Evolutionary conservation across 805 yeast genomes (phyloP), one percentile per base, ranked within the genome.

Genomic region (Komagataella populi): DNA sequence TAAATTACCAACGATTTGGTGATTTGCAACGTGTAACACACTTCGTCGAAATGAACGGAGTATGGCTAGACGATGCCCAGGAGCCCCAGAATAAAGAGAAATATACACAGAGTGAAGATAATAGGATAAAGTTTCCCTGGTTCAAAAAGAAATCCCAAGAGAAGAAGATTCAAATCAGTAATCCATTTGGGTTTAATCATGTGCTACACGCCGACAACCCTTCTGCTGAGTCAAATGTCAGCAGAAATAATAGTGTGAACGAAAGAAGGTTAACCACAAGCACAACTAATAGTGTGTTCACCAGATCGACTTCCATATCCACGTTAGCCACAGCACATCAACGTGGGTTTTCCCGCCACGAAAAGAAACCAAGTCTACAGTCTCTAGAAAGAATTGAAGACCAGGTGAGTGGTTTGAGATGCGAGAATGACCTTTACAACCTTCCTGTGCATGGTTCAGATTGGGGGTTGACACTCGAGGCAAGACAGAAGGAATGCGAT

Each of bases 111-210:
- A 23, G 20, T 5, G 20, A 44, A 14, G 10, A 22, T 6, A 47
- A n/a, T n/a, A 20, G 18, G 18, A 47, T 23, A 12, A n/a, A 23
- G 16, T 23, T 47, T 20, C 14, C 39, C 18, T 43, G 49, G 44
- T 17, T 47, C 23, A 44, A 43, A 20, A 18, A 44, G 10, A 44
- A 30, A 20, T 3, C 46, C 51, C 30, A 47, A 52, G 49, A 22
- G 3, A 43, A 17, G 14, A 24, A 45, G 18, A 20, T 23, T 6
- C 23, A 30, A 23, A 65, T 67, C 23, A 60, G 67, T 47, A 60
- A 68, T 6, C 70, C 71, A 3, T 63, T 61, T 36, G 63, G 57
- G 0, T 66, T 66, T 55, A 56, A 56, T 45, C 71, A 67, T 50
- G 57, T 66, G 18, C 58, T 69, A 2, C 70, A 66, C 51, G 59